These are phyloP conservation scores for Hypoxylon trugodes DNA, from an alignment of 495 filamentous ascomycete species.

Conservation along the genomic window DNA sequence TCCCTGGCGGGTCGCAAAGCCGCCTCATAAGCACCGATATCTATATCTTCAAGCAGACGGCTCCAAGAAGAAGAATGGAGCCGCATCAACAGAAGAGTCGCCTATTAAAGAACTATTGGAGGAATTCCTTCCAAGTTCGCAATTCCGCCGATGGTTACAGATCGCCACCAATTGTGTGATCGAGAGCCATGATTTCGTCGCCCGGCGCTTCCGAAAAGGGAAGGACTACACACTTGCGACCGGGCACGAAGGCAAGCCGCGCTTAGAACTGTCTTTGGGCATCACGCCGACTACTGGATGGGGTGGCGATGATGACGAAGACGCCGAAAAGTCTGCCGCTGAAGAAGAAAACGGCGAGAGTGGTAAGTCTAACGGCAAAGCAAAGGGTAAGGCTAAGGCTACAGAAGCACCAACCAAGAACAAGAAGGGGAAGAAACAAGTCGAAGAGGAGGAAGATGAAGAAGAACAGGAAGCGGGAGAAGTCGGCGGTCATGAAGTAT, in stretches of 20 bases:
- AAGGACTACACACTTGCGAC: conserved; percentile 93
- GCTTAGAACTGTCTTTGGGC: conserved; percentile 85
- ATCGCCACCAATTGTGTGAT: conserved; percentile 77
- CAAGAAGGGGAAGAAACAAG: conserved; percentile 47
- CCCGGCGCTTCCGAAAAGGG: conserved; percentile 84
- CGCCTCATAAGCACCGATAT: conserved; percentile 95
- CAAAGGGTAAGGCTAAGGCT: conserved; percentile 49
- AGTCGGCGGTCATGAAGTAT: conserved; percentile 88
- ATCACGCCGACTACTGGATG: conserved; percentile 84
- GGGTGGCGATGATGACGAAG: conserved; percentile 75
- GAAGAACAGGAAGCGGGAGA: conserved; percentile 55
- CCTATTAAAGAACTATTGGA: conserved; percentile 81
- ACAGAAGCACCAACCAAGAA: conserved; percentile 45
- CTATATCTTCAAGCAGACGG: conserved; percentile 71
- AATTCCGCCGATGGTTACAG: conserved; percentile 91
- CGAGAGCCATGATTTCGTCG: conserved; percentile 73
- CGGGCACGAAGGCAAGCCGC: conserved; percentile 78
- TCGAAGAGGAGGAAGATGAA: conserved; percentile 38
- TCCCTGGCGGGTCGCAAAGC: conserved; percentile 78
- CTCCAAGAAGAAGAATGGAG: conserved; percentile 15
- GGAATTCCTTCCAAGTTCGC: conserved; percentile 78
- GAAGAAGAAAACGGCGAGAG: conserved; percentile 46
- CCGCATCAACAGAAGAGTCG: conserved; percentile 41
- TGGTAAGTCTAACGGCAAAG: conserved; percentile 57
- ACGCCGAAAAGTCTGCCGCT: conserved; percentile 54